A percentile compares a stretch with the other conserved stretches of the same genome.
Conservation (phyloP, 2,329 filamentous ascomycete species). For the Lachnellula suecica region DNA sequence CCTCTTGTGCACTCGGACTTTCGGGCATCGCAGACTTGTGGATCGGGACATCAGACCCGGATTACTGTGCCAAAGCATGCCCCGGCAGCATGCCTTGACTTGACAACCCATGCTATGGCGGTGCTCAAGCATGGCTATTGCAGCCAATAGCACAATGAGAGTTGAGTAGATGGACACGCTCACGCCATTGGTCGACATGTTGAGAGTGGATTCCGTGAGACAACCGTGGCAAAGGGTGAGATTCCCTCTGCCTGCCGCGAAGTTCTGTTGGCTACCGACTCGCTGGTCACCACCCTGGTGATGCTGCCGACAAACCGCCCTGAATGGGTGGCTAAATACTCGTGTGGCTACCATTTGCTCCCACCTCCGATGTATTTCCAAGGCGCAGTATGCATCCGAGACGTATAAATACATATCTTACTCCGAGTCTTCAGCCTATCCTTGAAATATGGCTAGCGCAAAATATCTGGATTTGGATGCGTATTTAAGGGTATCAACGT, state of each 20-base stretch:
- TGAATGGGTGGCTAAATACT: neutral
- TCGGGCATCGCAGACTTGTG: neutral
- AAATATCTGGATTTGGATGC: too few relatives aligned
- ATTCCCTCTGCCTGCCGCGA: neutral
- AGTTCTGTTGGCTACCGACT: conserved; percentile 6
- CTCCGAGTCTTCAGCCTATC: neutral
- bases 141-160: neutral
- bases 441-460: neutral
- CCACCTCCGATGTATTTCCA: neutral
- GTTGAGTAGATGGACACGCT: neutral
- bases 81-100: too few relatives aligned
- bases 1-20: too few relatives aligned
- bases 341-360: neutral
- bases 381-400: neutral
- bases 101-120: too few relatives aligned
- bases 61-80: neutral
- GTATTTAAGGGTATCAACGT: too few relatives aligned
- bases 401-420: neutral
- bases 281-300: neutral
- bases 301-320: neutral
- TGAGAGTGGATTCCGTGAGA: neutral
- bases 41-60: neutral
- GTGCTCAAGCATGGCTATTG: neutral
- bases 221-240: conserved; percentile 5
- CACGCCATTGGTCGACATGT: neutral